Percentiles rank a stretch among this genome's conserved stretches.
These are phyloP conservation scores for Teratosphaeria pseudoeucalypti DNA, from an alignment of 2,329 filamentous ascomycete genomes.

Conservation along the genomic window DNA sequence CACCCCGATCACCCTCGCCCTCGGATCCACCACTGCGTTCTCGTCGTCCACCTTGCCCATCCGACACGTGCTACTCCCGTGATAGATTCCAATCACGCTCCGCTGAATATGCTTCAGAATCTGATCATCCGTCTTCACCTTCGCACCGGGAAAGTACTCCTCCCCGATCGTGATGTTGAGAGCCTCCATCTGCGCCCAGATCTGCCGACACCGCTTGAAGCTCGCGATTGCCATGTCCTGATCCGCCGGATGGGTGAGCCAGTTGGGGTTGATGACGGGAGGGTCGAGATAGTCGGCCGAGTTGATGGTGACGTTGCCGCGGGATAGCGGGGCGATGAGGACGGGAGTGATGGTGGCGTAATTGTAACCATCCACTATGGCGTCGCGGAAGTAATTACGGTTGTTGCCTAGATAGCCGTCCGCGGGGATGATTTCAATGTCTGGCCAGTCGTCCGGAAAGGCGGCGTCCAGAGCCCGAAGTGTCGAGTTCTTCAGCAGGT, in stretches of 20 bases:
- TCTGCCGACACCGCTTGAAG: conserved; percentile 39
- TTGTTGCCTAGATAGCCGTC: conserved; percentile 32
- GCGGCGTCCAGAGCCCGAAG: conserved; percentile 28
- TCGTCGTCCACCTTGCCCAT: conserved; percentile 46
- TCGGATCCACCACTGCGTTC: conserved; percentile 45
- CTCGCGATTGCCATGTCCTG: conserved; percentile 45
- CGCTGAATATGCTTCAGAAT: conserved; percentile 40
- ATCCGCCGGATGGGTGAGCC: conserved; percentile 25
- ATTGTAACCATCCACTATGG: conserved; percentile 26
- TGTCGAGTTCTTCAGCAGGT: conserved; percentile 30
- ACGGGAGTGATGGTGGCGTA: conserved; percentile 37
- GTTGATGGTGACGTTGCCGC: conserved; percentile 51
- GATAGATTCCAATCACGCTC: conserved; percentile 44
- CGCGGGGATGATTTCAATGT: conserved; percentile 44
- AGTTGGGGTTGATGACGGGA: conserved; percentile 52
- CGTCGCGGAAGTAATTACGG: background rate
- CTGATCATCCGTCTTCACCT: conserved; percentile 28
- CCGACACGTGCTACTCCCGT: conserved; percentile 45
- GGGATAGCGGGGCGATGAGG: conserved; percentile 53
- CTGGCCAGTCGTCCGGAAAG: conserved; percentile 40
- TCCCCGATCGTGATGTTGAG: conserved; percentile 11
- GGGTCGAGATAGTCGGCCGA: conserved; percentile 53
- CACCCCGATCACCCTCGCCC: conserved; percentile 48
- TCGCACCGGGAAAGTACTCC: background rate
- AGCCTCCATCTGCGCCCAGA: conserved; percentile 26